phyloP scores from a whole-genome alignment of 495 filamentous ascomycete species.

The Hyaloscypha variabilis region DNA sequence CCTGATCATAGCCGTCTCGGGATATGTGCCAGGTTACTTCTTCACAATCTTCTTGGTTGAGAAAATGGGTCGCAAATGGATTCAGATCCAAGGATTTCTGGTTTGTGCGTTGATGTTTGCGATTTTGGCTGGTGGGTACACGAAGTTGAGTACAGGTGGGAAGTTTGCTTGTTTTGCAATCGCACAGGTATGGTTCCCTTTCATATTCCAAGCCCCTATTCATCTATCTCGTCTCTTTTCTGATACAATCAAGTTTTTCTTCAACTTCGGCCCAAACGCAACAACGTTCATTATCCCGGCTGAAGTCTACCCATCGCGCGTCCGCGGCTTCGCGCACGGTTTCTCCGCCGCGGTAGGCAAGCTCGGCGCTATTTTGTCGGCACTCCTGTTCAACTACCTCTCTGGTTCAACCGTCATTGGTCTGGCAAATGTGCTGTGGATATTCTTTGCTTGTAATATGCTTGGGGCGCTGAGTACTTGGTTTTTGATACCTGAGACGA shows the following conservation, averaged over 20 bases:
- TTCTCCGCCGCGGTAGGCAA: constrained; percentile 85
- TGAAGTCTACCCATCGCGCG: constrained; percentile 86
- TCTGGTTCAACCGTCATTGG: constrained; percentile 28
- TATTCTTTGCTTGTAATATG: constrained; percentile 75
- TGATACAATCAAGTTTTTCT: constrained; percentile 76
- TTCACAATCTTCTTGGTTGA: constrained; percentile 34
- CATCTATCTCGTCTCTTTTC: no score
- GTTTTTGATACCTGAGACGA: constrained; percentile 71
- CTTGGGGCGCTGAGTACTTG: constrained; percentile 66
- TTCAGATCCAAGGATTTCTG: constrained; percentile 87
- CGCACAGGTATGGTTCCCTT: constrained; percentile 82
- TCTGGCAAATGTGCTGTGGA: constrained; percentile 59
- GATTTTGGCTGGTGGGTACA: constrained; percentile 72
- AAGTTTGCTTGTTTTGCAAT: constrained; percentile 75
- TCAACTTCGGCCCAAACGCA: constrained; percentile 90
- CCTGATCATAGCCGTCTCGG: constrained; percentile 77
- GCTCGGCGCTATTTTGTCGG: constrained; percentile 72
- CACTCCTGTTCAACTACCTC: constrained; percentile 80
- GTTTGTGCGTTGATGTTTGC: constrained; percentile 71
- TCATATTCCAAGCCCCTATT: constrained; percentile 81
- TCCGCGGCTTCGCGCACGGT: constrained; percentile 88
- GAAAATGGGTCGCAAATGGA: constrained; percentile 77
- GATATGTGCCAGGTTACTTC: constrained; percentile 78
- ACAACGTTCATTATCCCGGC: constrained; percentile 90
- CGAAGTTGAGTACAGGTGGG: constrained; percentile 45